Conservation (phyloP, 169 alveolate genomes). For the Plasmodium yoelii region DNA sequence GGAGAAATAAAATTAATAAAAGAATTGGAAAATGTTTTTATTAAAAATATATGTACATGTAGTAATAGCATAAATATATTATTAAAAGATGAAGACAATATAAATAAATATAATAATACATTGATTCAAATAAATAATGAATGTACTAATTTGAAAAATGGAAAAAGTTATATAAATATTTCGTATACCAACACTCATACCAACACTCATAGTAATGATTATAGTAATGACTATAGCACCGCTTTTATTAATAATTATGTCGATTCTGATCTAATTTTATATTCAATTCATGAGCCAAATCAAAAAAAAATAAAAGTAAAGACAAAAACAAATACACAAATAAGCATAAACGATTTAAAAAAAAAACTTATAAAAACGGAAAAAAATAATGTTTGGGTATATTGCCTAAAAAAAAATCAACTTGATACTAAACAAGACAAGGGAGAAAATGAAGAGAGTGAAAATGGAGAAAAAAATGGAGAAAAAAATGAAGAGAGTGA, state of each 20-base stretch:
- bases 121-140: slow-evolving; percentile 10
- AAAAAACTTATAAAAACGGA: not conserved
- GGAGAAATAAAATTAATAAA: slow-evolving; percentile 21
- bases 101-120: not conserved
- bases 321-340: not conserved
- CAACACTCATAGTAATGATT: too few relatives aligned
- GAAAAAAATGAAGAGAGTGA: not conserved
- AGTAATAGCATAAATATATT: slow-evolving; percentile 43
- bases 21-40: slow-evolving; percentile 57
- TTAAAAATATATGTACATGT: slow-evolving; percentile 35
- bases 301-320: not conserved
- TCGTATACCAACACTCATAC: too few relatives aligned
- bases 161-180: slow-evolving; percentile 28
- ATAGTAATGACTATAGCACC: slow-evolving; percentile 5
- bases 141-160: not conserved
- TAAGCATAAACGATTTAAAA: not conserved
- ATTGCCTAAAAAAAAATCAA: too few relatives aligned
- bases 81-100: not conserved
- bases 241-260: slow-evolving; percentile 11
- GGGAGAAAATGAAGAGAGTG: not conserved
- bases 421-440: too few relatives aligned
- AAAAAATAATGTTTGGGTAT: not conserved
- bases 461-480: slow-evolving; percentile 2
- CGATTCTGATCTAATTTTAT: slow-evolving; percentile 24
- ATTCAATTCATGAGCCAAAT: not conserved